Conservation (phyloP, 345 rosid species). For the Conringia planisiliqua region DNA sequence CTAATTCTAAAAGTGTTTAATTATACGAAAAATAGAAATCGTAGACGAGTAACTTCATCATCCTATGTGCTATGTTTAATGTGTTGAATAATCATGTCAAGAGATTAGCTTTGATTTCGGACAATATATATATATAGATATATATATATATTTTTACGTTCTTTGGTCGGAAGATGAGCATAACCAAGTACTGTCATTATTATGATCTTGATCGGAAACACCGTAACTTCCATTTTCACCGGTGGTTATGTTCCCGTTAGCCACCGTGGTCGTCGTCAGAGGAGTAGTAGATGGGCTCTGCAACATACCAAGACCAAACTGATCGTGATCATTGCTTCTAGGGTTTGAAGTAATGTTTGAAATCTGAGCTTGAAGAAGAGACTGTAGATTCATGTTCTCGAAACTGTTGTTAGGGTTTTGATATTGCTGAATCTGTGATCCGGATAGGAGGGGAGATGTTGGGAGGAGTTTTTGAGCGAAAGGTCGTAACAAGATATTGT, state of each 20-base stretch:
- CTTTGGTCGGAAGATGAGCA: constrained; percentile 61
- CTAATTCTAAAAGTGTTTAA: neutral
- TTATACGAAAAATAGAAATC: neutral
- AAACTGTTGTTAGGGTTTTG: constrained; percentile 29
- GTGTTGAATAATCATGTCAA: constrained; percentile 10
- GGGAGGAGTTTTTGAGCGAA: constrained; percentile 46
- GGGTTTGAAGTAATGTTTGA: constrained; percentile 33
- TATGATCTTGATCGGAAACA: constrained; percentile 38
- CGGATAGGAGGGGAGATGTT: constrained; percentile 31
- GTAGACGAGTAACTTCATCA: constrained; percentile 1
- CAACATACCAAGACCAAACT: constrained; percentile 40
- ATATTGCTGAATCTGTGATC: constrained; percentile 26
- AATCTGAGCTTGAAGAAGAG: constrained; percentile 53
- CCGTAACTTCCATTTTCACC: constrained; percentile 37
- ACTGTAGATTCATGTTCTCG: constrained; percentile 57
- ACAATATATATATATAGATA: neutral
- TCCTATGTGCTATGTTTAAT: constrained; percentile 8
- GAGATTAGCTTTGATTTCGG: constrained; percentile 6
- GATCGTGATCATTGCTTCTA: constrained; percentile 33
- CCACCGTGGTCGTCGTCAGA: constrained; percentile 21
- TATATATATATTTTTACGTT: neutral
- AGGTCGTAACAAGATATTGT: constrained; percentile 50
- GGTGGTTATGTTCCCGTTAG: constrained; percentile 23
- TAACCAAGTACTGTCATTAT: constrained; percentile 72
- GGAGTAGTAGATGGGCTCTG: constrained; percentile 48